Base-by-base conservation (phyloP, 768 basidiomycete genomes). In the Mycena leptocephala region DNA sequence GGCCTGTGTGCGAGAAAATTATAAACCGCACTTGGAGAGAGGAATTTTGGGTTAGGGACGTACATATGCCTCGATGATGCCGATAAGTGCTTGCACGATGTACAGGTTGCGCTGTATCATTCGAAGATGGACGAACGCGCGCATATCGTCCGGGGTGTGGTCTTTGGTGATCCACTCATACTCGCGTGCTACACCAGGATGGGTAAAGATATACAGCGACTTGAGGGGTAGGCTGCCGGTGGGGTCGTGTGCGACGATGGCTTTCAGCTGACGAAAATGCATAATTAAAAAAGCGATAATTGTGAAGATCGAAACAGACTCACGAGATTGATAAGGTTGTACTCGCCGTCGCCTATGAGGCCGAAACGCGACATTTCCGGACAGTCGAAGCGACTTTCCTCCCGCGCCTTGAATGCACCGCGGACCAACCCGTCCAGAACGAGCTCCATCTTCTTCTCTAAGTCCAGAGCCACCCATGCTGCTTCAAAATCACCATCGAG, bases 181-280 rank as follows among this genome's bases (percentile, higher is more conserved):
- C 33, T 74, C 72, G 33, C 24, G 32, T 2, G 61, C 58, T 26
- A 67, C 35, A 0, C 24, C 43, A 2, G 72, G 64, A 41, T 74
- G 72, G 11, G 64, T 3, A 18, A 59, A 74, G 1, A 66, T 32
- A 30, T 39, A 74, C 4, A 74, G 33, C 10, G 64, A 51, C 28
- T 61, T 74, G 33, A 74, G 46, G 18, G 43, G 58, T 8, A 46
- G 55, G 33, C 48, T 74, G 0, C 55, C 56, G 11, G 41, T 67
- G 24, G 72, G 72, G 24, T 74, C 72, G 35, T 74, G 72, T 8
- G 72, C 72, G 33, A 74, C 33, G 43, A 74, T 67, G 26, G 43
- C 43, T 32, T 67, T 66, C 18, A 74, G 72, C 64, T 67, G 43
- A 13, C 1, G n/a, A 16, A 58, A 9, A 62, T n/a, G n/a, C n/a